phyloP scores from a whole-genome alignment of 2,329 filamentous ascomycete species.

The Pseudogymnoascus sp. region DNA sequence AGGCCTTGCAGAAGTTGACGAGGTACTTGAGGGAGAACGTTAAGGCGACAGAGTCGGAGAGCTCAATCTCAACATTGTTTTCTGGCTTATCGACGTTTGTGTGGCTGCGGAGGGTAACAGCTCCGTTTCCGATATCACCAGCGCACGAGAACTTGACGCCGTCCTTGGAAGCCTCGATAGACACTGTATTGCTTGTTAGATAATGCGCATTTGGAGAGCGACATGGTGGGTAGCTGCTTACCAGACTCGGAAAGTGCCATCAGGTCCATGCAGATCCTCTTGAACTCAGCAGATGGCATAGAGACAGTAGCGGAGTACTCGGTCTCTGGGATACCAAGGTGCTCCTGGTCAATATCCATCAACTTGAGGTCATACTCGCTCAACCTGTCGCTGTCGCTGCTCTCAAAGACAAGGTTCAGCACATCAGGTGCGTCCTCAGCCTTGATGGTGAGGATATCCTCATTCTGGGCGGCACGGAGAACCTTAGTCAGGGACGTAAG shows the following conservation, averaged over 20 bases:
- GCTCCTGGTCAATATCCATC: conserved; percentile 99
- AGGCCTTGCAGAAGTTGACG: conserved; percentile 99
- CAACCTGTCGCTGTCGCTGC: conserved; percentile 74
- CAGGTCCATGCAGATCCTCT: conserved; percentile 88
- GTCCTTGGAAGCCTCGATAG: conserved; percentile 94
- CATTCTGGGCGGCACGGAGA: conserved; percentile 84
- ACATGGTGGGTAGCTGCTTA: conserved; percentile 37
- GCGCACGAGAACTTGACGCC: conserved; percentile 90
- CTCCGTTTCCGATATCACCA: conserved; percentile 92
- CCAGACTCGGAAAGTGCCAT: conserved; percentile 91
- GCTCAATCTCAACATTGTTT: conserved; percentile 77
- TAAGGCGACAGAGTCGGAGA: conserved; percentile 84
- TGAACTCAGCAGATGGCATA: conserved; percentile 86
- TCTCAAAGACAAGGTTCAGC: conserved; percentile 94
- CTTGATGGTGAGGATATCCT: conserved; percentile 93
- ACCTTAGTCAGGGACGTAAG: conserved; percentile 95
- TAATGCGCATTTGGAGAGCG: background rate
- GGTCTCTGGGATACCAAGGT: conserved; percentile 97
- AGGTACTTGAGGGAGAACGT: conserved; percentile 99
- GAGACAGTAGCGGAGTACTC: conserved; percentile 88
- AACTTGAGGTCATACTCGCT: conserved; percentile 99
- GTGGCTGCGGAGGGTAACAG: conserved; percentile 84
- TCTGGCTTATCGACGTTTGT: conserved; percentile 83
- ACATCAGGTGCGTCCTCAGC: conserved; percentile 94
- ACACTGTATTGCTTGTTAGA: conserved; percentile 48